Base-by-base conservation (phyloP, 805 yeast genomes). In the Candida dendrica region DNA sequence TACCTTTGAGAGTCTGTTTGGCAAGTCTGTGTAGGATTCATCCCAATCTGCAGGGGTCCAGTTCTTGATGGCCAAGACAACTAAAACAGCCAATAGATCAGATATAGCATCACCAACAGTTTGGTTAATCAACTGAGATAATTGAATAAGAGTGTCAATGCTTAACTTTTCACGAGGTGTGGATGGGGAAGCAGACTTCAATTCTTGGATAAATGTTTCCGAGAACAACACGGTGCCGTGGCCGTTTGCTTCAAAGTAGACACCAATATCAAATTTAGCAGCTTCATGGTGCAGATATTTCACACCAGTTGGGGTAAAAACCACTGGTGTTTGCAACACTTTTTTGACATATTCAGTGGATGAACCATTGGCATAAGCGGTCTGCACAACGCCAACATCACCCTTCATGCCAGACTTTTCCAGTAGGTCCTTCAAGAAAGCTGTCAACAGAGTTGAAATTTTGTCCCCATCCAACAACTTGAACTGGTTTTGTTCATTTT, bases 161-260 rank as follows among this genome's bases (percentile, higher is more conserved):
- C 84, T 75, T 17, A 67, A 55, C 36, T 59, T 58, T 49, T 79
- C 79, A 16, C 66, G 68, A 5, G 70, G 71, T 8, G 68, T 56
- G 0, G 58, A 43, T 2, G 77, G 64, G 29, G 59, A 48, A 39
- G 63, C 61, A 9, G 53, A 53, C 2, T 53, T 52, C 43, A 77
- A 68, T 6, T 68, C 66, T 27, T 58, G 53, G 19, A 62, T 62
- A 42, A 77, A 76, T 13, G 65, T 60, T 1, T 77, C 71, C 4
- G 86, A 78, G 59, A 93, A 93, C 17, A 88, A 69, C 6, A 91
- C 95, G 0, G 98, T 93, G 13, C 98, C 98, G 59, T 93, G 98
- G n/a, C 98, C 98, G 59, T 93, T 93, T 41, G 98, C 98, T 67
- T 93, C 98, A 54, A 93, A 93, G 64, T 93, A 93, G 14, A 93